Base-by-base conservation (phyloP, 768 basidiomycete species). In the Myochromella boudieri region DNA sequence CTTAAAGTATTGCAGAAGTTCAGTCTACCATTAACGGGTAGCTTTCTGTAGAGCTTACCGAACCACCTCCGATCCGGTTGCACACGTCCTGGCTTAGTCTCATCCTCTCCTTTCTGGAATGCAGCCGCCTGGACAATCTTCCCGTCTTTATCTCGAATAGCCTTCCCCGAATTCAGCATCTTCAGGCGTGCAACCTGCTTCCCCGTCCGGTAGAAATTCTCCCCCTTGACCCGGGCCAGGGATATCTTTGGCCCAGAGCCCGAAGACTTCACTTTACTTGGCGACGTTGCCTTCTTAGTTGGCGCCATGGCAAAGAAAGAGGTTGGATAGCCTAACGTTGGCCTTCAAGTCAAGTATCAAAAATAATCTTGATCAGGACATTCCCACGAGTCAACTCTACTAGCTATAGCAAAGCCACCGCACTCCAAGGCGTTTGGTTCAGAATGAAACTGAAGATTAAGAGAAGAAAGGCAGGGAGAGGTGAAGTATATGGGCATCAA, bases 131-230 rank as follows among this genome's bases (percentile, higher is more conserved):
- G 77, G 52, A 89, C 80, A 60, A 98, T 84, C 67, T 94, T 95
- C 46, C 97, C 97, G 54, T 92, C 86, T 59, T 80, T 82, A 71
- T 97, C 91, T 36, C 92, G 80, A 21, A 97, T 77, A 51, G 95
- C 83, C 70, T 94, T 94, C 28, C 93, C 93, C 50, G 95, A 87
- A 48, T 78, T 89, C 59, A 97, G 80, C 87, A 99, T 87, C 75
- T 97, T 97, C 44, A 94, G 80, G 50, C 86, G 75, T 24, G 75
- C 71, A 28, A 84, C 92, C 59, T 83, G 76, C 64, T 97, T 97
- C 34, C 92, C 94, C 87, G 94, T 83, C 67, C 94, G 90, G 71
- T 97, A 99, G 74, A 97, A 98, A 66, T 95, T 99, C 73, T 97
- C 93, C 61, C 94, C 95, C 63, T 92, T 93, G 54, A 87, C 80